Evolutionary conservation across 345 rosid genomes (phyloP), one percentile per base, ranked within the genome.

Genomic region (Dipteronia sinensis): DNA sequence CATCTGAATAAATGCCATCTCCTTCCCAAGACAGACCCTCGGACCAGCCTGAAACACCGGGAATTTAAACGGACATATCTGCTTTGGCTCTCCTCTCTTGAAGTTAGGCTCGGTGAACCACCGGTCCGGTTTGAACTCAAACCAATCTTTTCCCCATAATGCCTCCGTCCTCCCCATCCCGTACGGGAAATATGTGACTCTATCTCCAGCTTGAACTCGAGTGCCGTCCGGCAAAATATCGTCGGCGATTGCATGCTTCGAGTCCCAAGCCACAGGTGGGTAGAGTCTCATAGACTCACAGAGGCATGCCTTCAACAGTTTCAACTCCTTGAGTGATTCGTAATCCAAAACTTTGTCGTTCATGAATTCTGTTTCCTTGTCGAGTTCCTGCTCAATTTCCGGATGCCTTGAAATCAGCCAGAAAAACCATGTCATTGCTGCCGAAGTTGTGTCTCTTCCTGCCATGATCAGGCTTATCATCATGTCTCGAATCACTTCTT

Each of bases 161-260:
- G 85, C 83, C 47, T 94, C 93, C 93, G 91, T 90, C 82, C 98
- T 87, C 68, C 98, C 97, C 98, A 91, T 91, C 22, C 97, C 98
- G 58, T 92, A 94, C 0, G 94, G 97, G 65, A 92, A 90, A 73
- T 89, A 94, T 3, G 97, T 94, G 9, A 94, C 98, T 65, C 98
- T 88, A 59, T 92, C 95, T 56, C 98, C 98, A 0, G 93, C 89
- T 73, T 68, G 84, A 40, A 94, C 90, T 0, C 15, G 10, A 8
- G 94, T 91, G 16, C 93, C 92, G 63, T 92, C 98, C 0, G 97
- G 94, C 80, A 94, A 82, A 46, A 81, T 7, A 76, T 94, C 94
- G 23, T 86, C 65, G 8, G 38, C 53, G 0, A 81, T 13, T 53
- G 95, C 91, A 69, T 87, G 88, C 85, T 92, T 93, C 13, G 94